phyloP scores from a whole-genome alignment of 2,329 filamentous ascomycete species.

The Fusarium illudens region DNA sequence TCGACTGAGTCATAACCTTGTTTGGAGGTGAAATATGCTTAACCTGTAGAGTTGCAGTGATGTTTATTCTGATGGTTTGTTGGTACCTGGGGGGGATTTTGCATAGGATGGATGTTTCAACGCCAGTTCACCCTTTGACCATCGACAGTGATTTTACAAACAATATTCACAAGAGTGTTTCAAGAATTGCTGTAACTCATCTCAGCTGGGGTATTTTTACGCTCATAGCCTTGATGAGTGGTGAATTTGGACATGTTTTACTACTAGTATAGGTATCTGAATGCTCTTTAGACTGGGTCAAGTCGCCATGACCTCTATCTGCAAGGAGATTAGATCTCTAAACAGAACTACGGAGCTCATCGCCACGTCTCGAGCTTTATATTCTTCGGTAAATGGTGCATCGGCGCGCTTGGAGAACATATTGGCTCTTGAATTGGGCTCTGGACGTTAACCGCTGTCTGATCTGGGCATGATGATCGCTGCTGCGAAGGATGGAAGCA shows the following conservation, averaged over 20 bases:
- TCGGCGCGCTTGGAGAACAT: background rate
- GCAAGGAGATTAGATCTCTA: background rate
- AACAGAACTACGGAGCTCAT: no score
- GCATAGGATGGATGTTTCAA: background rate
- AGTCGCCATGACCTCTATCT: background rate
- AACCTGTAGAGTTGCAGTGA: background rate
- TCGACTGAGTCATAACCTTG: constrained; percentile 21
- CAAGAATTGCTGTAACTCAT: background rate
- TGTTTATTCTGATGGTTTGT: background rate
- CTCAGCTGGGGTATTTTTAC: background rate
- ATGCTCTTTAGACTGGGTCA: background rate
- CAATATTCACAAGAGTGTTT: background rate
- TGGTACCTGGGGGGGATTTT: background rate
- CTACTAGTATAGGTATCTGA: background rate
- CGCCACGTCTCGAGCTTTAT: no score
- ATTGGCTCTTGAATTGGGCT: background rate
- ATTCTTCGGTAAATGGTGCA: background rate
- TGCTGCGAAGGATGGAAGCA: background rate
- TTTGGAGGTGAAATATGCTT: background rate
- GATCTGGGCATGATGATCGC: background rate
- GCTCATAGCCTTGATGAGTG: fast-evolving
- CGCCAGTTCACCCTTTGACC: background rate
- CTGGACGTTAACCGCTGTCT: background rate
- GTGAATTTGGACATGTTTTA: background rate
- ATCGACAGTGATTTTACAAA: background rate